Base-by-base conservation (phyloP, 2,329 filamentous ascomycete genomes). In the Fusarium multiceps region DNA sequence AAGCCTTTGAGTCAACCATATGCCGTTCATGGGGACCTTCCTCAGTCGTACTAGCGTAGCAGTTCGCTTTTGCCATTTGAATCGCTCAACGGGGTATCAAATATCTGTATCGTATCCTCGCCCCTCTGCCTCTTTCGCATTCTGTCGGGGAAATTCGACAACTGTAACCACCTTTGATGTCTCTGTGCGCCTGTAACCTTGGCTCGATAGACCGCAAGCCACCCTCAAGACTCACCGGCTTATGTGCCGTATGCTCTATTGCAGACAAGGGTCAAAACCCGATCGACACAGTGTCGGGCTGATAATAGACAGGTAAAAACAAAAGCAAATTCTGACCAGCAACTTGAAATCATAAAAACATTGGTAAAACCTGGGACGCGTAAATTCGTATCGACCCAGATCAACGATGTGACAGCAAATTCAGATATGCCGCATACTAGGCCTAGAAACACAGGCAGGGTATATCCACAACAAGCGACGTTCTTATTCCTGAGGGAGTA, bases 321-420 rank as follows among this genome's bases (percentile, higher is more conserved):
- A 42, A 56, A 63, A 59, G 58, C 56, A 63, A 63, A 59, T 40
- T 60, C 47, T 32, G 42, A 54, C 37, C 53, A 63, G 32, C 48
- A 53, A 61, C 58, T 60, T 56, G 43, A 66, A 53, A 63, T 73
- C 69, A 68, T 74, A 63, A 69, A 63, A 64, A 69, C 66, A 72
- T 58, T 61, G 63, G 56, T 57, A 71, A 49, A 67, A 42, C 61
- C 53, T 42, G 65, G 66, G 69, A 64, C 62, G 61, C 61, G 56
- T 66, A 59, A 65, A 63, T 56, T 66, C 68, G 49, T 72, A 51
- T 68, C 55, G 53, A 63, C 53, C 62, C 55, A 56, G 50, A 60
- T 54, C 50, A 59, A 51, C 51, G 59, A 41, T 32, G 55, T 56
- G 50, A 32, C 53, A 55, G 58, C 37, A 66, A 58, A 55, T 57